Evolutionary conservation across 441 rosid genomes (phyloP).

Genomic region (Breynia disticha): DNA sequence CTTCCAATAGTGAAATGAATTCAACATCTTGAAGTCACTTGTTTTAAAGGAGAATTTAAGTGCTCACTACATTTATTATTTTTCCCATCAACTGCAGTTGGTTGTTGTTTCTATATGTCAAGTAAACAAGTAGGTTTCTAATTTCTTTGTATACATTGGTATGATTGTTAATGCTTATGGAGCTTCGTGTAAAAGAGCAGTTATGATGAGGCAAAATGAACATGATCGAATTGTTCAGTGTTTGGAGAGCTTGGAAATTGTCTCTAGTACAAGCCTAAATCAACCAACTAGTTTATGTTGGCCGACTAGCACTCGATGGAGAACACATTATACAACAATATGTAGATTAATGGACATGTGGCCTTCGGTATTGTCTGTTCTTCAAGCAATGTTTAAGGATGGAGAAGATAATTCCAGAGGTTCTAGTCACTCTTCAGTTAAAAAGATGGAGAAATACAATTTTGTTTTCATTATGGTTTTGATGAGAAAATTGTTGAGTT

Average conservation of each 20-base stretch:
- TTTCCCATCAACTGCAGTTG: constrained; percentile 4
- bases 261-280: background rate
- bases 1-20: background rate
- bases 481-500: background rate
- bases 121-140: background rate
- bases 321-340: background rate
- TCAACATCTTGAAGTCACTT: background rate
- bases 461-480: background rate
- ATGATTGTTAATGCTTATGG: too few species aligned
- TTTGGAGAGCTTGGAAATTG: background rate
- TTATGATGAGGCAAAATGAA: background rate
- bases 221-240: too few species aligned
- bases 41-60: background rate
- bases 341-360: background rate
- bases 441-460: background rate
- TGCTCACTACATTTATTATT: constrained; percentile 4
- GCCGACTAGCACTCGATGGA: background rate
- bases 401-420: background rate
- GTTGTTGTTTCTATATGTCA: constrained; percentile 1
- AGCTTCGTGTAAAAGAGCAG: background rate
- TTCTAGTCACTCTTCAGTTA: background rate
- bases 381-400: background rate
- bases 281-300: background rate
- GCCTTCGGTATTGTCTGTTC: background rate
- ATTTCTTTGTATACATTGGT: background rate